These are phyloP conservation scores for Neoconidiobolus thromboides DNA, from an alignment of 371 early-diverging fungal genomes.

Conservation along the genomic window DNA sequence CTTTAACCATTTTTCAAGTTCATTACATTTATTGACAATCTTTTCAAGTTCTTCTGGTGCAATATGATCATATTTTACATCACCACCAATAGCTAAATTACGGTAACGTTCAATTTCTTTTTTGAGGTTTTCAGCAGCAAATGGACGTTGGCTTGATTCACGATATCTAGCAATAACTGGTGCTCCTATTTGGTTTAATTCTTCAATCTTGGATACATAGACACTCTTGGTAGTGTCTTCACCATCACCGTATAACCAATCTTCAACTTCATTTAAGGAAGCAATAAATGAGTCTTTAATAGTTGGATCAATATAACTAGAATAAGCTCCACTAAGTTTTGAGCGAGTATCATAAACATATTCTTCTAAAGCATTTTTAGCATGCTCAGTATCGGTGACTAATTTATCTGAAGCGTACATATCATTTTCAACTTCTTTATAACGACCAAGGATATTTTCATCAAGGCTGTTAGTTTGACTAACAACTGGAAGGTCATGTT, in stretches of 20 bases:
- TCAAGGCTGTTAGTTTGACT: constrained; percentile 36
- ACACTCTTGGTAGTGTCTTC: constrained; percentile 80
- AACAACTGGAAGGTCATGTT: constrained; percentile 61
- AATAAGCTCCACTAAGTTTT: constrained; percentile 59
- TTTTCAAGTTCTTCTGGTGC: constrained; percentile 64
- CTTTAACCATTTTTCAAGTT: constrained; percentile 77
- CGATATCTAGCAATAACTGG: constrained; percentile 64
- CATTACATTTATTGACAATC: constrained; percentile 48
- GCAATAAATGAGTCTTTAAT: constrained; percentile 47
- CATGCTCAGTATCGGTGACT: constrained; percentile 81
- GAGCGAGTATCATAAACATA: constrained; percentile 92
- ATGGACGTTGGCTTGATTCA: constrained; percentile 71
- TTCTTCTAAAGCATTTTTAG: constrained; percentile 90
- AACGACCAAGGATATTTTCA: constrained; percentile 29
- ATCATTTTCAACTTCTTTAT: constrained; percentile 58
- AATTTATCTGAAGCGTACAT: constrained; percentile 75
- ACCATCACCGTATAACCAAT: constrained; percentile 96
- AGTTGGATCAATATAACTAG: constrained; percentile 49
- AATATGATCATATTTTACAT: constrained; percentile 79
- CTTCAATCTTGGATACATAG: constrained; percentile 62
- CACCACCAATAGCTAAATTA: constrained; percentile 44
- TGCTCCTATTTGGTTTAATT: constrained; percentile 61
- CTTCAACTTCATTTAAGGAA: constrained; percentile 63
- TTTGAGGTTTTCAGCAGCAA: constrained; percentile 56
- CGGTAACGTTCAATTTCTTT: constrained; percentile 52